A percentile compares a stretch with the other conserved stretches of the same genome.
phyloP scores from a whole-genome alignment of 2,329 filamentous ascomycete species.

The Cordyceps militaris region DNA sequence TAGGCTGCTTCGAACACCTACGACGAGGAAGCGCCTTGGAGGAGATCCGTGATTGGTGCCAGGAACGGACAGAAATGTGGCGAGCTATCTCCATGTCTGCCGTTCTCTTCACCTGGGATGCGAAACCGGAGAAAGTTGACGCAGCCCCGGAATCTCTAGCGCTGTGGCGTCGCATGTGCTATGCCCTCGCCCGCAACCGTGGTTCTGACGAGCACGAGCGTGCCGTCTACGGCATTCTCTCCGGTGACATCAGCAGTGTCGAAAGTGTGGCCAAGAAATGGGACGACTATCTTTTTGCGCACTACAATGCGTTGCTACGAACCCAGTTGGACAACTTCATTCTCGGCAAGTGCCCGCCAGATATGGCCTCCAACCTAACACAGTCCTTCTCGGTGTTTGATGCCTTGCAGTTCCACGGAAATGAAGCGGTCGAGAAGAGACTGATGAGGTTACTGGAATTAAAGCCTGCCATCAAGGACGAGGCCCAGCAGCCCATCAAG shows the following conservation, averaged over 20 bases:
- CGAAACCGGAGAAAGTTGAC: slow-evolving; percentile 33
- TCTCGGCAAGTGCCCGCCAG: slow-evolving; percentile 45
- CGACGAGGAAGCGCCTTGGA: slow-evolving; percentile 70
- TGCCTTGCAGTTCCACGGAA: slow-evolving; percentile 53
- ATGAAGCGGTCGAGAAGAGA: slow-evolving; percentile 43
- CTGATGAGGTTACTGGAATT: slow-evolving; percentile 56
- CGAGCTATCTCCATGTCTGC: slow-evolving; percentile 76
- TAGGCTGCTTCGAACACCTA: slow-evolving; percentile 89
- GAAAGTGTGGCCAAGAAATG: slow-evolving; percentile 69
- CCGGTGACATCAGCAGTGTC: slow-evolving; percentile 73
- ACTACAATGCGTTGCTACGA: slow-evolving; percentile 80
- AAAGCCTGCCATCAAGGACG: slow-evolving; percentile 46
- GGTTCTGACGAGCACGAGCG: slow-evolving; percentile 71
- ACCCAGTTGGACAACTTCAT: slow-evolving; percentile 72
- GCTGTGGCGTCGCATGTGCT: slow-evolving; percentile 76
- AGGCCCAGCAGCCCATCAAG: slow-evolving; percentile 61
- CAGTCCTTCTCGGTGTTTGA: slow-evolving; percentile 59
- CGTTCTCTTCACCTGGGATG: slow-evolving; percentile 49
- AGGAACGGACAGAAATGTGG: slow-evolving; percentile 82
- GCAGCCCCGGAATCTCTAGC: slow-evolving; percentile 38
- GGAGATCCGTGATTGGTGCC: slow-evolving; percentile 77
- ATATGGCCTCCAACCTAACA: slow-evolving; percentile 44
- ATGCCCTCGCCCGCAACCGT: slow-evolving; percentile 60
- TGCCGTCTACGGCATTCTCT: slow-evolving; percentile 85
- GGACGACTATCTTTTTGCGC: slow-evolving; percentile 81